Evolutionary conservation across 768 basidiomycete genomes (phyloP).

Genomic region (Naganishia antarctica): DNA sequence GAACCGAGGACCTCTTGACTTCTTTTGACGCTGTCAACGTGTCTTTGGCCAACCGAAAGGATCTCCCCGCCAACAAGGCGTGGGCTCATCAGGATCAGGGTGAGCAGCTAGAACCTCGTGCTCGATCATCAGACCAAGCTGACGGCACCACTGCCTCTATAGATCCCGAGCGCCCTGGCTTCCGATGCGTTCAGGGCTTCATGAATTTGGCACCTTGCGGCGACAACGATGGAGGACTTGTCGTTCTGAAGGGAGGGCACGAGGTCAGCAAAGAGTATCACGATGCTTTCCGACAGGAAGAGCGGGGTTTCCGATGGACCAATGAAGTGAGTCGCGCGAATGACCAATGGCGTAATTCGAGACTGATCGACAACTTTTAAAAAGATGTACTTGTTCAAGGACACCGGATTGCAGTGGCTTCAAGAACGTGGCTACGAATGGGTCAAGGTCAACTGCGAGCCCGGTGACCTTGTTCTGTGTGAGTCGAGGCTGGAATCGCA

Average conservation of each 20-base stretch:
- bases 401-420: conserved; percentile 41
- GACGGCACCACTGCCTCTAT: not conserved
- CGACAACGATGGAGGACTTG: conserved; percentile 41
- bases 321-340: conserved; percentile 9
- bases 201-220: conserved; percentile 38
- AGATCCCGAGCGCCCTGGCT: conserved; percentile 22
- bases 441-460: conserved; percentile 40
- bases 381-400: conserved; percentile 33
- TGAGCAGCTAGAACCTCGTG: not conserved
- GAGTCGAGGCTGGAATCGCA: conserved; percentile 30
- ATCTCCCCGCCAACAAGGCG: conserved; percentile 17
- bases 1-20: conserved; percentile 41
- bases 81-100: conserved; percentile 25
- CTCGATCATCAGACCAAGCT: not conserved
- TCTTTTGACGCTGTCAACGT: conserved; percentile 33
- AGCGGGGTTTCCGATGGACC: conserved; percentile 20
- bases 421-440: conserved; percentile 40
- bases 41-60: conserved; percentile 14
- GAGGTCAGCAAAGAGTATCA: conserved; percentile 33
- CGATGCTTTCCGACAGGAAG: conserved; percentile 27
- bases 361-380: not conserved
- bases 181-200: conserved; percentile 27
- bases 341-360: not conserved
- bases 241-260: conserved; percentile 31
- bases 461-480: conserved; percentile 48